A percentile compares a stretch with the other conserved stretches of the same genome.
Evolutionary conservation across 805 yeast genomes (phyloP).

Genomic region (Wickerhamomyces strasburgensis): DNA sequence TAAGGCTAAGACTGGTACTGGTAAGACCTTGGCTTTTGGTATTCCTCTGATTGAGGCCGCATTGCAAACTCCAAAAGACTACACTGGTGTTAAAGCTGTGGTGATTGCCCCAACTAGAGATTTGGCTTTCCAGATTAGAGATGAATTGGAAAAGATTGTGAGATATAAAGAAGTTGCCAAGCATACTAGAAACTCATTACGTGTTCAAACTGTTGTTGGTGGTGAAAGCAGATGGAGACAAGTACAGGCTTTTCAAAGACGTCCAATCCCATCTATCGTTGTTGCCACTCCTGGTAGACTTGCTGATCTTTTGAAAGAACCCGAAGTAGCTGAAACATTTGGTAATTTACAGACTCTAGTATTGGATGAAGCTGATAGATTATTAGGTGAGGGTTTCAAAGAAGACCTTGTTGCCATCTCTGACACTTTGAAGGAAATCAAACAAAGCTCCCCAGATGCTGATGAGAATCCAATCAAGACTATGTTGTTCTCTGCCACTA

Average conservation of each 20-base stretch:
- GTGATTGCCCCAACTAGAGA: slow-evolving; percentile 90
- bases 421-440: slow-evolving; percentile 36
- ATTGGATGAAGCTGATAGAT: slow-evolving; percentile 88
- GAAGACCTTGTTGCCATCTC: slow-evolving; percentile 59
- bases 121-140: slow-evolving; percentile 75
- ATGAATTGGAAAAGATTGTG: slow-evolving; percentile 51
- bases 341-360: slow-evolving; percentile 56
- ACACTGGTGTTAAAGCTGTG: slow-evolving; percentile 48
- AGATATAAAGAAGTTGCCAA: slow-evolving; percentile 21
- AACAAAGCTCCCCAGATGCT: slow-evolving; percentile 23
- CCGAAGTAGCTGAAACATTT: slow-evolving; percentile 42
- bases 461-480: slow-evolving; percentile 48
- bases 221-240: slow-evolving; percentile 45
- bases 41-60: slow-evolving; percentile 68
- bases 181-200: slow-evolving; percentile 26
- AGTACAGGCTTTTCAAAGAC: slow-evolving; percentile 28
- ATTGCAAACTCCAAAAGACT: slow-evolving; percentile 28
- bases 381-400: slow-evolving; percentile 77
- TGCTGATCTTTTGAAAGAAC: slow-evolving; percentile 50
- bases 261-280: slow-evolving; percentile 50
- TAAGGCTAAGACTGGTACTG: slow-evolving; percentile 93
- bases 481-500: slow-evolving; percentile 83
- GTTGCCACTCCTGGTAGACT: slow-evolving; percentile 92
- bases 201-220: slow-evolving; percentile 59
- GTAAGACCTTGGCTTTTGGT: slow-evolving; percentile 87